A percentile compares a stretch with the other conserved stretches of the same genome.
Evolutionary conservation across 2,329 filamentous ascomycete species (phyloP).

Genomic region (Colletotrichum aenigma): DNA sequence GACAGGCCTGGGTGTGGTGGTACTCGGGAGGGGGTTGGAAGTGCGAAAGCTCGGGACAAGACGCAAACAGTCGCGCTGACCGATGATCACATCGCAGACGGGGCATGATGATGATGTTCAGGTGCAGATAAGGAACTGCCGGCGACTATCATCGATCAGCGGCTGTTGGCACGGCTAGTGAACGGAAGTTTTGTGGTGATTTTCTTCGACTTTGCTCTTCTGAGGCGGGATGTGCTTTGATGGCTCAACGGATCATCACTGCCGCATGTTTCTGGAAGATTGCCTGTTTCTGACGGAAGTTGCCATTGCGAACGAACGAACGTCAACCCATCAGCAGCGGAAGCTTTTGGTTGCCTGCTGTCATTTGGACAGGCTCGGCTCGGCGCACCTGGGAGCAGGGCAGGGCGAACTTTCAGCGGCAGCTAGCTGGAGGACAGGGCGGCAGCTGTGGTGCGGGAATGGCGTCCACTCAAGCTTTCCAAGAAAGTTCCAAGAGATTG

Average conservation of each 20-base stretch:
- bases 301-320: background rate
- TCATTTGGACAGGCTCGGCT: background rate
- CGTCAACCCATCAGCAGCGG: background rate
- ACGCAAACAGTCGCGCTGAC: background rate
- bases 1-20: background rate
- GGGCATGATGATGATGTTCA: background rate
- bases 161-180: background rate
- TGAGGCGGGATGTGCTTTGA: background rate
- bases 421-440: constrained; percentile 10
- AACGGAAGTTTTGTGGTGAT: background rate
- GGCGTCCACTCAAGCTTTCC: constrained; percentile 23
- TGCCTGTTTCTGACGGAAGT: background rate
- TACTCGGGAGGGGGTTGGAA: background rate
- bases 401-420: constrained; percentile 7
- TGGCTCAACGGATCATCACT: background rate
- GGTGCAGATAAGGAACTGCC: constrained; percentile 12
- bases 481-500: constrained; percentile 23
- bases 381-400: background rate
- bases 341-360: background rate
- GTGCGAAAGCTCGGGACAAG: background rate
- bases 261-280: constrained; percentile 8
- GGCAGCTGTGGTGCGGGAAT: constrained; percentile 16
- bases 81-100: background rate
- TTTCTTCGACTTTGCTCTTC: background rate
- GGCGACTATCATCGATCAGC: constrained; percentile 15